Percentiles rank a stretch among this genome's conserved stretches.
These are phyloP conservation scores for Sordariomycetes sp. DNA, from an alignment of 2,329 filamentous ascomycete species.

Conservation along the genomic window DNA sequence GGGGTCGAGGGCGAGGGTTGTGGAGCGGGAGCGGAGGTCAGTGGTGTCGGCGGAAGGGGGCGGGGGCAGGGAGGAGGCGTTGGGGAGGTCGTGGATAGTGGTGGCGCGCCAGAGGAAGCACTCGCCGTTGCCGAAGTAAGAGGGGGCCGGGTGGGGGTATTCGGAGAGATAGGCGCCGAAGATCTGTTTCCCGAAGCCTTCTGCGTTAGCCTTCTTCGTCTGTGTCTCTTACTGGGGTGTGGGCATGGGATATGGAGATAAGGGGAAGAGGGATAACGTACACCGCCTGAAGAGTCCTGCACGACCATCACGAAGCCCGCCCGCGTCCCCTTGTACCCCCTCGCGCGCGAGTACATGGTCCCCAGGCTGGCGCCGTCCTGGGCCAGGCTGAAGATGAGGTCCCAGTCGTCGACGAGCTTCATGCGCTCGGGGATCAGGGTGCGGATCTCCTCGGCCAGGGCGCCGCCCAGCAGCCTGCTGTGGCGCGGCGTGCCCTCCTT, in stretches of 20 bases:
- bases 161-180: conserved; percentile 96
- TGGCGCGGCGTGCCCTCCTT: conserved; percentile 44
- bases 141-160: conserved; percentile 64
- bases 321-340: conserved; percentile 54
- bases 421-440: conserved; percentile 78
- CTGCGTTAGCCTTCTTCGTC: not conserved
- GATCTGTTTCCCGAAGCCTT: conserved; percentile 31
- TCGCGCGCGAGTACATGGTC: conserved; percentile 76
- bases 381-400: conserved; percentile 77
- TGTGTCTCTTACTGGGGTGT: not conserved
- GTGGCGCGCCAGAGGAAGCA: conserved; percentile 66
- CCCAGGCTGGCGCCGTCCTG: conserved; percentile 80
- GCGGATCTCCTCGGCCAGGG: conserved; percentile 85
- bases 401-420: conserved; percentile 81
- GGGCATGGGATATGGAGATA: not conserved
- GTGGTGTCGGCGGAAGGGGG: conserved; percentile 42
- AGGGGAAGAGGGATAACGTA: conserved; percentile 30
- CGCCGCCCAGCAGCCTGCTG: conserved; percentile 57
- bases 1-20: conserved; percentile 24
- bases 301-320: conserved; percentile 88
- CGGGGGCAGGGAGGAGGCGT: conserved; percentile 34
- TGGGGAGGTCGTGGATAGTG: conserved; percentile 21
- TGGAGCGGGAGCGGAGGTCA: conserved; percentile 28
- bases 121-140: conserved; percentile 93
- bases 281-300: conserved; percentile 62